phyloP scores from a whole-genome alignment of 129 eudicot genomes.

The Flaveria trinervia region DNA sequence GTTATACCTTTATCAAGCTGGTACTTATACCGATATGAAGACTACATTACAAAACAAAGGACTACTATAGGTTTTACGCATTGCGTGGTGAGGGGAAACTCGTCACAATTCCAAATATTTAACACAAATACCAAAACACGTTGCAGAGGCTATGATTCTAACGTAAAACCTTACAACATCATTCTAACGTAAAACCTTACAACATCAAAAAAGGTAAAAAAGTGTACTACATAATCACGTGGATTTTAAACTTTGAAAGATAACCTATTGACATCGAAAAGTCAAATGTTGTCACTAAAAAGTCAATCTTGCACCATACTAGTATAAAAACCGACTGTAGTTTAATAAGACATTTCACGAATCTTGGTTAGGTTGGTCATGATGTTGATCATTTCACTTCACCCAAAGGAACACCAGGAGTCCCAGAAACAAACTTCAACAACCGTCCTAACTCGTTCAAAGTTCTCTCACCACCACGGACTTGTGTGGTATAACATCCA shows the following conservation, averaged over 20 bases:
- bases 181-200: too few species aligned
- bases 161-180: too few species aligned
- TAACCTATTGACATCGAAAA: background rate
- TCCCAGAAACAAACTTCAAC: slow-evolving; percentile 93
- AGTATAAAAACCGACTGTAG: background rate
- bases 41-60: too few species aligned
- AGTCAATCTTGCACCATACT: background rate
- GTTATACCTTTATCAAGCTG: too few species aligned
- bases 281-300: background rate
- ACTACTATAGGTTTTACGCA: too few species aligned
- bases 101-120: too few species aligned
- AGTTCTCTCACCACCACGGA: slow-evolving; percentile 90
- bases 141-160: too few species aligned
- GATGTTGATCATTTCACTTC: slow-evolving; percentile 84
- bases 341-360: slow-evolving; percentile 19
- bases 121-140: too few species aligned
- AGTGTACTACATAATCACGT: too few species aligned
- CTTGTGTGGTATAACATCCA: slow-evolving; percentile 74
- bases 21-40: too few species aligned
- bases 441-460: slow-evolving; percentile 96
- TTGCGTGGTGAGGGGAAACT: too few species aligned
- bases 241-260: background rate
- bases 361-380: slow-evolving; percentile 74
- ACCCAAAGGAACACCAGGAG: slow-evolving; percentile 94
- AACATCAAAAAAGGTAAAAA: too few species aligned